These are phyloP conservation scores for Edaphochlamys debaryana DNA, from an alignment of 139 green algal genomes.

Conservation along the genomic window DNA sequence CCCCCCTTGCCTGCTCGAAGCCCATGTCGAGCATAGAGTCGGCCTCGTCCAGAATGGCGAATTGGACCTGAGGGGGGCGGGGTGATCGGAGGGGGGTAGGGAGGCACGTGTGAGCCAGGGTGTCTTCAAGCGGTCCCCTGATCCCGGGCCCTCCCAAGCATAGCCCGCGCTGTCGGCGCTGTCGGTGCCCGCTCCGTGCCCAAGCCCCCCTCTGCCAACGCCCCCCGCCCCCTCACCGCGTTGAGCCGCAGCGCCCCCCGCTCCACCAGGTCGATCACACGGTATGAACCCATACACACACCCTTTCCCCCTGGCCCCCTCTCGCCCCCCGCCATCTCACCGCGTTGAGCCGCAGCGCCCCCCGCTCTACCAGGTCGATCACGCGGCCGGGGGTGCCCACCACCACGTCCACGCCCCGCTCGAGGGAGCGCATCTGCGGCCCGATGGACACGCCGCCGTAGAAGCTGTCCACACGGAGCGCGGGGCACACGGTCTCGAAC, in stretches of 20 bases:
- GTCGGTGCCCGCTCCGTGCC: too few species aligned
- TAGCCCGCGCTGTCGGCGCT: too few species aligned
- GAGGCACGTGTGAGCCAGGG: too few species aligned
- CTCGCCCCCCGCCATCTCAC: slow-evolving; percentile 42
- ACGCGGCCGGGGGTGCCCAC: slow-evolving; percentile 97
- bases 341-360: slow-evolving; percentile 74
- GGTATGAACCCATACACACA: too few species aligned
- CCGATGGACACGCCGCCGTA: slow-evolving; percentile 92
- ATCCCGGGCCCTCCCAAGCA: too few species aligned
- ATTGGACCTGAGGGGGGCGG: slow-evolving; percentile 76
- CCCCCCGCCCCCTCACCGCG: slow-evolving; percentile 52
- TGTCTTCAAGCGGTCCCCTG: too few species aligned
- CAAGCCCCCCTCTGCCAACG: neutral
- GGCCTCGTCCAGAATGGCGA: slow-evolving; percentile 96
- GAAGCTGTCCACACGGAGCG: slow-evolving; percentile 76
- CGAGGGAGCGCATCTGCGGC: slow-evolving; percentile 67
- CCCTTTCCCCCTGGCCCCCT: too few species aligned
- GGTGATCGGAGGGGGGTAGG: too few species aligned
- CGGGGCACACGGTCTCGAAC: slow-evolving; percentile 80
- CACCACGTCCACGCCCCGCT: slow-evolving; percentile 90
- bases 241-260: slow-evolving; percentile 78
- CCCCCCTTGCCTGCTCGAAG: slow-evolving; percentile 89
- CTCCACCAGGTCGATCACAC: slow-evolving; percentile 97
- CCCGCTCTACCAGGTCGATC: slow-evolving; percentile 95
- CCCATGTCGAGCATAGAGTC: slow-evolving; percentile 98